Percentiles rank a stretch among this genome's conserved stretches.
phyloP scores from a whole-genome alignment of 139 green algal genomes.

The Nannochloris sp. region DNA sequence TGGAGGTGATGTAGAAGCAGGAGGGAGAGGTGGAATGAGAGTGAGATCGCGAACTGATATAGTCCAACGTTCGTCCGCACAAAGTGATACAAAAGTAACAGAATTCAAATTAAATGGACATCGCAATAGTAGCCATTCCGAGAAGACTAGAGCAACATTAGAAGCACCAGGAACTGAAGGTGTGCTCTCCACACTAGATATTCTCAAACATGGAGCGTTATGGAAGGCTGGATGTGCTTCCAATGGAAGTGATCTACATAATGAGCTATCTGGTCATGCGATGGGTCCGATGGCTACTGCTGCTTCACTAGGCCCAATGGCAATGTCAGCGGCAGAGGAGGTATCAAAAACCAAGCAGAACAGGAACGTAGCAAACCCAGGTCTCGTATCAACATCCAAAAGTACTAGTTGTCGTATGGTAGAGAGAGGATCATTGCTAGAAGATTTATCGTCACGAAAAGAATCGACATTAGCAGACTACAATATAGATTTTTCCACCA shows the following conservation, averaged over 20 bases:
- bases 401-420: not conserved
- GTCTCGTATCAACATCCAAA: not conserved
- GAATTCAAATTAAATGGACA: not conserved
- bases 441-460: not conserved
- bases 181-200: not conserved
- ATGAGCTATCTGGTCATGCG: not conserved
- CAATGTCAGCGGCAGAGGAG: not conserved
- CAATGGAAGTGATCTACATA: not conserved
- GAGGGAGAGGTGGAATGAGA: not conserved
- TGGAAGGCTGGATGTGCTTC: no score
- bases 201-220: not conserved
- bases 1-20: not conserved
- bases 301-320: not conserved
- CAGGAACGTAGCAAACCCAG: not conserved
- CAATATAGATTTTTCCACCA: not conserved
- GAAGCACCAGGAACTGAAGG: no score
- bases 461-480: not conserved
- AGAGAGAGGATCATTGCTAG: not conserved
- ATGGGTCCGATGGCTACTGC: not conserved
- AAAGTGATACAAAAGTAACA: not conserved
- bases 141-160: not conserved
- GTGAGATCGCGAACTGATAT: not conserved
- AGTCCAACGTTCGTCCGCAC: not conserved
- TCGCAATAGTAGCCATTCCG: not conserved
- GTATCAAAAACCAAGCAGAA: not conserved